Conservation (phyloP, 768 basidiomycete genomes). For the Chalciporus piperatus region DNA sequence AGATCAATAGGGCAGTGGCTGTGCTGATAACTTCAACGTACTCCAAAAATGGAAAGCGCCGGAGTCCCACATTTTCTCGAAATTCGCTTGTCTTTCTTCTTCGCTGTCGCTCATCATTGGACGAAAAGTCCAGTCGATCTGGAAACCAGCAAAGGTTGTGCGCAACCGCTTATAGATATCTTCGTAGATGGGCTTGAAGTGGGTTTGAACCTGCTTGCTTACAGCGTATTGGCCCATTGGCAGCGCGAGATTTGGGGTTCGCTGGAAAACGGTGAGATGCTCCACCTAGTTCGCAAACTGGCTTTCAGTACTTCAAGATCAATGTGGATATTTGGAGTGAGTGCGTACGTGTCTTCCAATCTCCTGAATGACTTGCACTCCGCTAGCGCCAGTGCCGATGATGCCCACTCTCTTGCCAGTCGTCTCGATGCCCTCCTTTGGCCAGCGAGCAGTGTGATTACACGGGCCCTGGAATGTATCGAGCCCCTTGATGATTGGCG, state of each 20-base stretch:
- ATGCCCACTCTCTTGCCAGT: conserved; percentile 9
- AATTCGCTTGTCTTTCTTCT: conserved; percentile 7
- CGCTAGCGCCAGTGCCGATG: conserved; percentile 15
- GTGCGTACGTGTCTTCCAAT: conserved; percentile 11
- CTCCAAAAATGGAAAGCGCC: conserved; percentile 8
- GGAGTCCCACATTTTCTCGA: conserved; percentile 9
- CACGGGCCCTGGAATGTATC: conserved; percentile 8
- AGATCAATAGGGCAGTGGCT: no score
- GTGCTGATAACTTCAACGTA: not conserved
- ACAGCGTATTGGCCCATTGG: conserved; percentile 8
- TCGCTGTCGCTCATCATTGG: conserved; percentile 2
- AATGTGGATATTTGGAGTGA: not conserved
- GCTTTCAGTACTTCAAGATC: not conserved
- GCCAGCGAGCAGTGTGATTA: conserved; percentile 12
- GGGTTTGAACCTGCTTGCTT: conserved; percentile 4
- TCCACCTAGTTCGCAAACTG: not conserved
- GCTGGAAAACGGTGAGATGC: conserved; percentile 15
- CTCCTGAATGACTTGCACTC: conserved; percentile 12
- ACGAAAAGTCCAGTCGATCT: not conserved
- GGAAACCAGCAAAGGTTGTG: not conserved
- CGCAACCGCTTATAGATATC: conserved; percentile 3
- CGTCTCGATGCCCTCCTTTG: conserved; percentile 7
- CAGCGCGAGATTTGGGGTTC: conserved; percentile 12
- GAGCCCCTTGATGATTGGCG: conserved; percentile 12
- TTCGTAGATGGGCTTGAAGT: conserved; percentile 12